Percentiles rank a stretch among this genome's conserved stretches.
These are phyloP conservation scores for Calonectria pteridis DNA, from an alignment of 2,329 filamentous ascomycete species.

Conservation along the genomic window DNA sequence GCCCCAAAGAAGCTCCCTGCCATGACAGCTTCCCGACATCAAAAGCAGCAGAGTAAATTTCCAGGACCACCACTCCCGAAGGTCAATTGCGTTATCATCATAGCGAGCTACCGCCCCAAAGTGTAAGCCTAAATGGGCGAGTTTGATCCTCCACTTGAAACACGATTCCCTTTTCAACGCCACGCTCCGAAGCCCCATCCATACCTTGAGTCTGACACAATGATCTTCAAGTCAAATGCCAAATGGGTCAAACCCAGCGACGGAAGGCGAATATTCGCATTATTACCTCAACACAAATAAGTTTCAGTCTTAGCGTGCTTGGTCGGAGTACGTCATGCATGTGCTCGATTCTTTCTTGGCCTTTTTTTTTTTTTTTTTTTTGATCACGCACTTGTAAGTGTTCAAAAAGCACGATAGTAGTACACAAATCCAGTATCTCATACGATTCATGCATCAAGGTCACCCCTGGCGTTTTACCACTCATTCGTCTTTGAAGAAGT, in stretches of 20 bases:
- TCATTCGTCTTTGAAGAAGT: background rate
- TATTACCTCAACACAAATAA: background rate
- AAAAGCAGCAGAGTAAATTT: slow-evolving; percentile 13
- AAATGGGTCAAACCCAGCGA: background rate
- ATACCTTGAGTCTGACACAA: too few species aligned
- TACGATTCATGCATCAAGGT: too few species aligned
- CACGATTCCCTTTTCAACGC: background rate
- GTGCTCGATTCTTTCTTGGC: background rate
- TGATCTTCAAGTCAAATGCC: background rate
- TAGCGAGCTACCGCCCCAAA: background rate
- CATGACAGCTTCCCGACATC: slow-evolving; percentile 1
- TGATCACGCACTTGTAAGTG: background rate
- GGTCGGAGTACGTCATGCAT: background rate
- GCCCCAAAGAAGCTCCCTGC: background rate
- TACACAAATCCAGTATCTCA: background rate
- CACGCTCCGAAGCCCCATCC: background rate
- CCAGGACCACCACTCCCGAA: slow-evolving; percentile 3
- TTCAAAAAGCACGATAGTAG: background rate
- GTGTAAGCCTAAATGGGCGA: background rate
- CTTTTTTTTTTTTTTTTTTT: background rate
- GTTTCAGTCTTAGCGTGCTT: background rate
- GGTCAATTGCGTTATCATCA: background rate
- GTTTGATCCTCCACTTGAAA: background rate
- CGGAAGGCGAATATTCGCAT: background rate
- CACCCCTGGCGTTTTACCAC: background rate